phyloP scores from a whole-genome alignment of 2,329 filamentous ascomycete genomes.

The Fusarium sp. region DNA sequence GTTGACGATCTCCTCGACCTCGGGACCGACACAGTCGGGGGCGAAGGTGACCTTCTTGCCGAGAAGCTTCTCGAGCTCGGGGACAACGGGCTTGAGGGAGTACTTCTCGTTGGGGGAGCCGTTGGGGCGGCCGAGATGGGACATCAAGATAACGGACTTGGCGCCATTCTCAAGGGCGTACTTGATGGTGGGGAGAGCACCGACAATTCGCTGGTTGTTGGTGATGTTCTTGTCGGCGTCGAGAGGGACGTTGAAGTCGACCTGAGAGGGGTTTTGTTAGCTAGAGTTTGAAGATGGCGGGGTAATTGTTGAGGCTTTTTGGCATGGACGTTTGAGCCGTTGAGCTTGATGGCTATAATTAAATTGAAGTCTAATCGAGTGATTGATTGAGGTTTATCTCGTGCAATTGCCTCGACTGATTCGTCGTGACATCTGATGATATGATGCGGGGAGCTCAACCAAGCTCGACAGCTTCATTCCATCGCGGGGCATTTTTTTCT shows the following conservation, averaged over 20 bases:
- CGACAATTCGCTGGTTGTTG: conserved; percentile 98
- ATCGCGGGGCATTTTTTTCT: conserved; percentile 43
- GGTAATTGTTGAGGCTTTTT: conserved; percentile 15
- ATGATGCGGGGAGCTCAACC: conserved; percentile 14
- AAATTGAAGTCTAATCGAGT: no score
- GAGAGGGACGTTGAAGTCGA: conserved; percentile 99
- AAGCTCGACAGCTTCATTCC: conserved; percentile 14
- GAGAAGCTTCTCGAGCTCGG: conserved; percentile 90
- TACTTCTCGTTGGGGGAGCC: conserved; percentile 91
- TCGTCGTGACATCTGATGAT: conserved; percentile 4
- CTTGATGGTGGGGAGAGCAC: conserved; percentile 94
- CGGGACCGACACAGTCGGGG: conserved; percentile 86
- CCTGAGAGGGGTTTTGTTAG: conserved; percentile 60
- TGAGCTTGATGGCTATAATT: background rate
- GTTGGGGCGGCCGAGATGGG: conserved; percentile 94
- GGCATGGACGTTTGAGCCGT: background rate
- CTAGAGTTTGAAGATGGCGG: conserved; percentile 7
- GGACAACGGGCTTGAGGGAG: conserved; percentile 89
- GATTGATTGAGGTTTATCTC: background rate
- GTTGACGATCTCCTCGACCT: conserved; percentile 90
- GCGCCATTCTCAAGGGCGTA: conserved; percentile 89
- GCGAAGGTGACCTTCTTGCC: conserved; percentile 86
- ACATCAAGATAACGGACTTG: conserved; percentile 96
- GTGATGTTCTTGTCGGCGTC: conserved; percentile 92
- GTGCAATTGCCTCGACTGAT: background rate